phyloP scores from a whole-genome alignment of 2,329 filamentous ascomycete genomes.

The Colletotrichum acutatum region DNA sequence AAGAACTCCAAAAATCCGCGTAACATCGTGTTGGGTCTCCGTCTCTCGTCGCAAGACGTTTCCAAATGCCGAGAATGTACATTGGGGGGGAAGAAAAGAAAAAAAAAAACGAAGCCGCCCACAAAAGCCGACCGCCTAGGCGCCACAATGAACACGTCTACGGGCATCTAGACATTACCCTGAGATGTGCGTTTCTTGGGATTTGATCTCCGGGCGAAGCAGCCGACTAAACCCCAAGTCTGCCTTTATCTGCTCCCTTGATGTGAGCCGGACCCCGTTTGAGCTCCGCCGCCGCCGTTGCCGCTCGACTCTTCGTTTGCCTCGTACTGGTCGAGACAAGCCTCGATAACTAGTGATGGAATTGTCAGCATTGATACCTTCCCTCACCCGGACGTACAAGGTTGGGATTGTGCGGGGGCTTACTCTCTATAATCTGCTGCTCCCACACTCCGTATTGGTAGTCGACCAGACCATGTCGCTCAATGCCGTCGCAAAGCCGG shows the following conservation, averaged over 20 bases:
- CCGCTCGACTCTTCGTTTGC: slow-evolving; percentile 48
- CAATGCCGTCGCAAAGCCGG: slow-evolving; percentile 84
- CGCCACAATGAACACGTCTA: slow-evolving; percentile 6
- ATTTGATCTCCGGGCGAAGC: slow-evolving; percentile 1
- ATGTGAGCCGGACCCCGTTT: slow-evolving; percentile 30
- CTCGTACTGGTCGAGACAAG: slow-evolving; percentile 59
- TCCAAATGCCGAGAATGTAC: slow-evolving; percentile 30
- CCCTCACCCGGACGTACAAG: background rate
- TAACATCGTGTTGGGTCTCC: slow-evolving; percentile 26
- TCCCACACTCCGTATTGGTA: slow-evolving; percentile 98
- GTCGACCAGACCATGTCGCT: slow-evolving; percentile 93
- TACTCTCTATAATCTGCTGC: slow-evolving; percentile 87
- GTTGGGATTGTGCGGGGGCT: slow-evolving; percentile 47
- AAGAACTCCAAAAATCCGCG: slow-evolving; percentile 25
- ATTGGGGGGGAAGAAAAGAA: background rate
- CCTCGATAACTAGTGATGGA: slow-evolving; percentile 45
- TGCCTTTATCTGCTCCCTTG: slow-evolving; percentile 30
- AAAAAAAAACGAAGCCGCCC: slow-evolving; percentile 6
- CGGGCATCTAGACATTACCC: slow-evolving; percentile 8
- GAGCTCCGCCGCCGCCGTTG: slow-evolving; percentile 40
- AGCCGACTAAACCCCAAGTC: background rate
- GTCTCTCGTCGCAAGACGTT: slow-evolving; percentile 7
- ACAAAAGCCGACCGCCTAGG: slow-evolving; percentile 10
- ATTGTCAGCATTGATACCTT: slow-evolving; percentile 12
- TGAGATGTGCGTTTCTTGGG: background rate